A percentile compares a stretch with the other conserved stretches of the same genome.
These are phyloP conservation scores for Usnea hakonensis DNA, from an alignment of 495 filamentous ascomycete species.

Conservation along the genomic window DNA sequence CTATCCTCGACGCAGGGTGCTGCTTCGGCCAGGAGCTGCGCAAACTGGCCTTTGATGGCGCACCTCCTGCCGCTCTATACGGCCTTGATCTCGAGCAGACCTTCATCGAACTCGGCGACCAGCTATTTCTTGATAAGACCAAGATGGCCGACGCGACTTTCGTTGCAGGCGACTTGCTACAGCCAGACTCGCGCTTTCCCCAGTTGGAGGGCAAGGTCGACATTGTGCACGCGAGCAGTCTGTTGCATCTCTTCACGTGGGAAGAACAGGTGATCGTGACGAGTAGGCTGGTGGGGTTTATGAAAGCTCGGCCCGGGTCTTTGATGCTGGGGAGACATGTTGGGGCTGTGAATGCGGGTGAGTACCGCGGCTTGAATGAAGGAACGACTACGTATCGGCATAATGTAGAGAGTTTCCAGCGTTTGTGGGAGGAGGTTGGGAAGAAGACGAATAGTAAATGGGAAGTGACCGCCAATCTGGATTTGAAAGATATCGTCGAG, in stretches of 20 bases:
- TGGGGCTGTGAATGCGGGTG: slow-evolving; percentile 3
- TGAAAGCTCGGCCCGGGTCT: slow-evolving; percentile 1
- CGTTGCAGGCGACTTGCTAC: slow-evolving; percentile 31
- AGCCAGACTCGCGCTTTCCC: slow-evolving; percentile 32
- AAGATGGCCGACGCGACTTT: slow-evolving; percentile 15
- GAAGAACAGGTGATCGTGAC: slow-evolving; percentile 43
- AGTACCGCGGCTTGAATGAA: slow-evolving; percentile 22
- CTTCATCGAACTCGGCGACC: slow-evolving; percentile 46
- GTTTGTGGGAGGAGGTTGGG: slow-evolving; percentile 39
- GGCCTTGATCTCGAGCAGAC: slow-evolving; percentile 34
- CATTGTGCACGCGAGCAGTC: slow-evolving; percentile 46
- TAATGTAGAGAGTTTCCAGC: slow-evolving; percentile 32
- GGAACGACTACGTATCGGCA: slow-evolving; percentile 28
- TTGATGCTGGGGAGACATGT: slow-evolving; percentile 15
- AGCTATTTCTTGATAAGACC: slow-evolving; percentile 42
- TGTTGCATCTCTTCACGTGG: slow-evolving; percentile 55
- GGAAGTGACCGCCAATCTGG: slow-evolving; percentile 11
- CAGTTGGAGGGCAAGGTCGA: slow-evolving; percentile 40
- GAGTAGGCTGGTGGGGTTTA: slow-evolving; percentile 38
- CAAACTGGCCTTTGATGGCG: slow-evolving; percentile 38
- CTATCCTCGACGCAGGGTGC: slow-evolving; percentile 40
- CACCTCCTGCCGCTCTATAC: slow-evolving; percentile 32
- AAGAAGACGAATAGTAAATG: slow-evolving; percentile 32
- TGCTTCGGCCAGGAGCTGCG: slow-evolving; percentile 44
- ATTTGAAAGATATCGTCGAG: neutral